phyloP scores from a whole-genome alignment of 176 grass and related monocot genomes.

The Aegilops bicornis region DNA sequence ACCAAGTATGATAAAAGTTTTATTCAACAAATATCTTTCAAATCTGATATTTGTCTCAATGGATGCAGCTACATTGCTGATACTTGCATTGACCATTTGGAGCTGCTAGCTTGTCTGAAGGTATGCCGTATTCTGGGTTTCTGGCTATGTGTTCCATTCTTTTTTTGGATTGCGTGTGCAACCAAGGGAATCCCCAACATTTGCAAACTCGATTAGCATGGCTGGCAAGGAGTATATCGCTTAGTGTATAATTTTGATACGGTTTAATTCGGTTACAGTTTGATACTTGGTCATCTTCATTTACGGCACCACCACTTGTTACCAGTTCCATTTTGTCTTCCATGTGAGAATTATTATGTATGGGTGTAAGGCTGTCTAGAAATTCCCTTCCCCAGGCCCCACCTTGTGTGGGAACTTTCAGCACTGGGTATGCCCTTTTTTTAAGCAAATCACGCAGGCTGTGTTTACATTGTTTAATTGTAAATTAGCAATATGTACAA shows the following conservation, averaged over 20 bases:
- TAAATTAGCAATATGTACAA: not conserved
- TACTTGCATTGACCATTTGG: slow-evolving; percentile 64
- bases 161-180: not conserved
- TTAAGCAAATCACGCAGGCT: not conserved
- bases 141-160: not conserved
- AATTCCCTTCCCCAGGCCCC: too few relatives aligned
- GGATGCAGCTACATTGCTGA: slow-evolving; percentile 67
- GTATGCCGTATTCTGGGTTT: slow-evolving; percentile 24
- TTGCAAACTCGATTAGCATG: not conserved
- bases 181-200: not conserved
- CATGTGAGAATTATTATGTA: not conserved
- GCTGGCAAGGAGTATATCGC: not conserved
- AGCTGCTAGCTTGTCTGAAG: slow-evolving; percentile 62
- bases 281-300: not conserved
- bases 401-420: too few relatives aligned
- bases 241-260: not conserved
- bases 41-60: not conserved
- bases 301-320: not conserved
- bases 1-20: not conserved
- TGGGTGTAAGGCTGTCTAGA: too few relatives aligned
- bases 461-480: slow-evolving; percentile 20
- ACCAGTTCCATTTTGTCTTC: slow-evolving; percentile 15
- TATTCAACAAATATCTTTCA: not conserved
- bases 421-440: too few relatives aligned
- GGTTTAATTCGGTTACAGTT: not conserved